Base-by-base conservation (phyloP, 2,329 filamentous ascomycete genomes). In the Colletotrichum brevisporum region DNA sequence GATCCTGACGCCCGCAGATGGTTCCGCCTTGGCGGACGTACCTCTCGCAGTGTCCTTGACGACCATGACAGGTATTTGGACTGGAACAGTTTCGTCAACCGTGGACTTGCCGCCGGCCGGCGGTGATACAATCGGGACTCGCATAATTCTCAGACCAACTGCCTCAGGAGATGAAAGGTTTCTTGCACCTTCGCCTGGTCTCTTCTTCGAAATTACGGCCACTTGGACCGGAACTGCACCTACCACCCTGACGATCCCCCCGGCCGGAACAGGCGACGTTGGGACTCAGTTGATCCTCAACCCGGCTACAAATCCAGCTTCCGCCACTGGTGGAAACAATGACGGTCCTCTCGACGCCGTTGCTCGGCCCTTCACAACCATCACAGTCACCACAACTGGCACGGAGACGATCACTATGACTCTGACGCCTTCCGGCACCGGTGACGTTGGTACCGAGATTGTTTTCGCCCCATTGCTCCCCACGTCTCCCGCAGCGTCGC, bases 71-170 rank as follows among this genome's bases (percentile, higher is more conserved):
- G 45, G 27, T 6, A 13, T 36, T 6, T 60, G 57, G 57, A 60
- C 57, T 1, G 57, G 45, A 50, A 41, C 57, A 18, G 57, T 16
- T 6, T 26, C n/a, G n/a, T 36, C 57, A 4, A 60, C 45, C 39
- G 27, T 50, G 3, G 16, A 12, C 3, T 21, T 60, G 5, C 27
- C 57, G 1, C 45, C 45, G 10, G 5, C 27, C 9, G 27, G 27
- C 27, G 9, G 27, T 9, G 27, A 31, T 31, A 8, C 27, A 9
- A 31, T 31, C 27, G 43, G 56, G 12, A 59, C 56, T 6, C 43
- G 27, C 4, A 51, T 60, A 13, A 10, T 51, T 24, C 18, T 60
- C 16, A 24, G 21, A 24, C 47, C 47, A 24, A 50, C 47, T 6
- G n/a, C n/a, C 1, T 6, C 47, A 5, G 47, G 18, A 12, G 47